Evolutionary conservation across 345 rosid genomes (phyloP).

Genomic region (Gossypium raimondii): DNA sequence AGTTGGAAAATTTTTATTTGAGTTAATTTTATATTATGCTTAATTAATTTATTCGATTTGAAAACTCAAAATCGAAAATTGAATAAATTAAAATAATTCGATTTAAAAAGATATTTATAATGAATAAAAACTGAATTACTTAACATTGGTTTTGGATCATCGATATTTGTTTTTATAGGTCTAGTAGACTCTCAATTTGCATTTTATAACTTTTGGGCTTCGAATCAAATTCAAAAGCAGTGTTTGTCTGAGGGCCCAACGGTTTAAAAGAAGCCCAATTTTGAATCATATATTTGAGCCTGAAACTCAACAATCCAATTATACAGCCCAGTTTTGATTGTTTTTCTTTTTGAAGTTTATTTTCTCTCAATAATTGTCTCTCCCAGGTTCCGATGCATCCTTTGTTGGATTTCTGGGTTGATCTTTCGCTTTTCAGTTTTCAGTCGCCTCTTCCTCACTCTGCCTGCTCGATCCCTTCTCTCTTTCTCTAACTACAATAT

Average conservation of each 20-base stretch:
- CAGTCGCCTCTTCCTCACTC: too few relatives aligned
- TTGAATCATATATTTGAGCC: neutral
- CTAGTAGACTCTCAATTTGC: too few relatives aligned
- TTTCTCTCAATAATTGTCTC: neutral
- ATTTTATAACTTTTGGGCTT: neutral
- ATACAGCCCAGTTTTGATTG: neutral
- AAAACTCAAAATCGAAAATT: too few relatives aligned
- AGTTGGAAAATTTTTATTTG: too few relatives aligned
- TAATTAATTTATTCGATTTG: too few relatives aligned
- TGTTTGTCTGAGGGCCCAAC: neutral
- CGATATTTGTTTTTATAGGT: too few relatives aligned
- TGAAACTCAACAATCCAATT: neutral
- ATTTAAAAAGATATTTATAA: too few relatives aligned
- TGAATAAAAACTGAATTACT: too few relatives aligned
- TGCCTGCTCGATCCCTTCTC: neutral
- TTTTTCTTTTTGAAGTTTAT: neutral
- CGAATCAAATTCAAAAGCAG: neutral
- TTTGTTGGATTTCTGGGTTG: conserved; percentile 2
- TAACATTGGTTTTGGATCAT: too few relatives aligned
- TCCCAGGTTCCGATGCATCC: neutral
- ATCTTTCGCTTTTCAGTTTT: neutral
- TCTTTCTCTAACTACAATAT: neutral
- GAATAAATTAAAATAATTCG: too few relatives aligned
- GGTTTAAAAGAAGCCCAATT: neutral
- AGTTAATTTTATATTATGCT: too few relatives aligned